Percentiles rank a stretch among this genome's conserved stretches.
Evolutionary conservation across 2,329 filamentous ascomycete species (phyloP).

Genomic region (Penicillium sp.): DNA sequence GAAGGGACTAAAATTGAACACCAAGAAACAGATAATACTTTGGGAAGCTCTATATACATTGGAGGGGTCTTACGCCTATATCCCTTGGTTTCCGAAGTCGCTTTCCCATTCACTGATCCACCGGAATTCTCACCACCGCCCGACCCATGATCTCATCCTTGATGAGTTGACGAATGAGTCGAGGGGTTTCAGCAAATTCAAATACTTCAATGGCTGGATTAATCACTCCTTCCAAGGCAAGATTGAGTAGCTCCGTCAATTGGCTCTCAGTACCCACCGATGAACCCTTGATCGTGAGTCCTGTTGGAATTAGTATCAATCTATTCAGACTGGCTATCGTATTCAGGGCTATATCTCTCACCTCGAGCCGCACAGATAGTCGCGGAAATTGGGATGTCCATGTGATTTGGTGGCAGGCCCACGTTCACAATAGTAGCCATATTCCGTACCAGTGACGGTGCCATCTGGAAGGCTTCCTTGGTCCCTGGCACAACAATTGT

Average conservation of each 20-base stretch:
- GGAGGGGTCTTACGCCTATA: too few species aligned
- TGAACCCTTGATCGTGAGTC: slow-evolving; percentile 21
- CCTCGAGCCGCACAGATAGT: slow-evolving; percentile 26
- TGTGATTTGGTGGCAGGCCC: slow-evolving; percentile 21
- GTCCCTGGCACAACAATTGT: slow-evolving; percentile 22
- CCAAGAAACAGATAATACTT: too few species aligned
- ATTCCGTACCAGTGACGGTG: slow-evolving; percentile 19
- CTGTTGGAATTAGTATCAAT: slow-evolving; percentile 3
- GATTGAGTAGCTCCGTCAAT: slow-evolving; percentile 17
- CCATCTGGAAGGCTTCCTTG: slow-evolving; percentile 19
- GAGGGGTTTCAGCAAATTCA: slow-evolving; percentile 15
- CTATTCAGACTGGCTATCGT: not conserved
- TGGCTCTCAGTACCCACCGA: slow-evolving; percentile 25
- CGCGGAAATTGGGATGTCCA: slow-evolving; percentile 23
- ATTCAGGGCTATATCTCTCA: slow-evolving; percentile 3
- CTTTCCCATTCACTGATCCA: not conserved
- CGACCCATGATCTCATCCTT: slow-evolving; percentile 19
- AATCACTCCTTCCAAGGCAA: slow-evolving; percentile 17
- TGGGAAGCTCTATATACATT: too few species aligned
- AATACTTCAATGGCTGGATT: slow-evolving; percentile 18
- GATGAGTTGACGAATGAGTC: slow-evolving; percentile 14
- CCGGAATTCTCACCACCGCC: slow-evolving; percentile 20
- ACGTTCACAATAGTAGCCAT: slow-evolving; percentile 23
- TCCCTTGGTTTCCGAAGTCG: too few species aligned
- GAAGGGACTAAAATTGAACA: too few species aligned